These are phyloP conservation scores for Amauroascus verrucosus DNA, from an alignment of 2,329 filamentous ascomycete genomes.

Conservation along the genomic window DNA sequence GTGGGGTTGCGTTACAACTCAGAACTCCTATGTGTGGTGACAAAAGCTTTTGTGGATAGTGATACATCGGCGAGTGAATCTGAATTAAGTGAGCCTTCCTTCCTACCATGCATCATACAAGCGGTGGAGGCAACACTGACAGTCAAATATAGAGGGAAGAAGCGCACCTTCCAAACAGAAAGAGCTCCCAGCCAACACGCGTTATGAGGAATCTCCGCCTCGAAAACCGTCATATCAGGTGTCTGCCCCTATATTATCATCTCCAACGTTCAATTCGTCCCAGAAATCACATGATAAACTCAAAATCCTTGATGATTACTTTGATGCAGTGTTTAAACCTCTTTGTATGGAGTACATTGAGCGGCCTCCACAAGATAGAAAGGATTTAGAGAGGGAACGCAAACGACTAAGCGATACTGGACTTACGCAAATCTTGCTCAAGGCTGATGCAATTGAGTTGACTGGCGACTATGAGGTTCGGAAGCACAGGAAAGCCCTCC, in stretches of 20 bases:
- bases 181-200: neutral
- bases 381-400: conserved; percentile 35
- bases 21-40: conserved; percentile 38
- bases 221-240: neutral
- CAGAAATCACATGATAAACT: conserved; percentile 28
- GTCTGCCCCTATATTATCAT: neutral
- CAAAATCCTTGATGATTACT: conserved; percentile 28
- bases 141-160: neutral
- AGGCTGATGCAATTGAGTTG: conserved; percentile 55
- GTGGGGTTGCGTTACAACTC: conserved; percentile 42
- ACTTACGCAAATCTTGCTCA: conserved; percentile 39
- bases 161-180: neutral
- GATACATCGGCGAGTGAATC: conserved; percentile 23
- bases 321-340: conserved; percentile 26
- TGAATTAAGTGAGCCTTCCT: neutral
- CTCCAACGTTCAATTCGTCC: conserved; percentile 8
- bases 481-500: conserved; percentile 39
- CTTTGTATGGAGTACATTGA: neutral
- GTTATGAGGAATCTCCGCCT: neutral
- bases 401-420: conserved; percentile 37
- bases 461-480: conserved; percentile 54
- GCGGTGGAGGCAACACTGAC: neutral
- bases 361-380: conserved; percentile 31
- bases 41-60: conserved; percentile 25
- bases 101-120: neutral